Percentiles rank a stretch among this genome's conserved stretches.
Evolutionary conservation across 768 basidiomycete genomes (phyloP).

Genomic region (Suillus ampliporus): DNA sequence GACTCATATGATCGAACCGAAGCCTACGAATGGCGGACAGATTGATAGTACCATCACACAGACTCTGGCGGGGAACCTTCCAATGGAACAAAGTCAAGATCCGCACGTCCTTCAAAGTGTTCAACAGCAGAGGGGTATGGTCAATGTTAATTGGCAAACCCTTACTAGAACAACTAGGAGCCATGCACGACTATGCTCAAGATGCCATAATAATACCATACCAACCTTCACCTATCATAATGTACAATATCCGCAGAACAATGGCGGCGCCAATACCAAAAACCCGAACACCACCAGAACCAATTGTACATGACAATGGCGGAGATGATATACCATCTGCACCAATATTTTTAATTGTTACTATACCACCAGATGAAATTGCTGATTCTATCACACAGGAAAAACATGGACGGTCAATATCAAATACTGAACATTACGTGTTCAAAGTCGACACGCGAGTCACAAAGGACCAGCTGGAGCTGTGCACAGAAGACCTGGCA

Average conservation of each 20-base stretch:
- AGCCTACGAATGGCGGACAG: slow-evolving; percentile 42
- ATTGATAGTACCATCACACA: slow-evolving; percentile 5
- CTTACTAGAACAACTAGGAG: slow-evolving; percentile 25
- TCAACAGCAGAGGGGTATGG: slow-evolving; percentile 33
- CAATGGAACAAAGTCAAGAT: not conserved
- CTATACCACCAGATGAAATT: too few relatives aligned
- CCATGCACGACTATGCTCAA: slow-evolving; percentile 29
- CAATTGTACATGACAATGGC: too few relatives aligned
- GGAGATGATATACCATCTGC: too few relatives aligned
- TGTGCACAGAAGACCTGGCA: not conserved
- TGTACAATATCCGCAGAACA: not conserved
- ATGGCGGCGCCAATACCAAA: not conserved
- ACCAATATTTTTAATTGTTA: too few relatives aligned
- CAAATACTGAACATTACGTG: not conserved
- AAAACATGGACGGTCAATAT: not conserved
- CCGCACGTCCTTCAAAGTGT: slow-evolving; percentile 6
- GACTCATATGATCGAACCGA: slow-evolving; percentile 16
- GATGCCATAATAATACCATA: slow-evolving; percentile 5
- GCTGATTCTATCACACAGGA: too few relatives aligned
- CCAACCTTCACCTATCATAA: not conserved
- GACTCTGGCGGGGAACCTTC: slow-evolving; percentile 14
- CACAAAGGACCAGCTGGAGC: too few relatives aligned
- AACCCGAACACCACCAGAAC: too few relatives aligned
- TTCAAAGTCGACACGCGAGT: not conserved
- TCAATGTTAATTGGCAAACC: slow-evolving; percentile 37